Evolutionary conservation across 441 rosid species (phyloP), one percentile per base, ranked within the genome.

Genomic region (Sinapis alba): DNA sequence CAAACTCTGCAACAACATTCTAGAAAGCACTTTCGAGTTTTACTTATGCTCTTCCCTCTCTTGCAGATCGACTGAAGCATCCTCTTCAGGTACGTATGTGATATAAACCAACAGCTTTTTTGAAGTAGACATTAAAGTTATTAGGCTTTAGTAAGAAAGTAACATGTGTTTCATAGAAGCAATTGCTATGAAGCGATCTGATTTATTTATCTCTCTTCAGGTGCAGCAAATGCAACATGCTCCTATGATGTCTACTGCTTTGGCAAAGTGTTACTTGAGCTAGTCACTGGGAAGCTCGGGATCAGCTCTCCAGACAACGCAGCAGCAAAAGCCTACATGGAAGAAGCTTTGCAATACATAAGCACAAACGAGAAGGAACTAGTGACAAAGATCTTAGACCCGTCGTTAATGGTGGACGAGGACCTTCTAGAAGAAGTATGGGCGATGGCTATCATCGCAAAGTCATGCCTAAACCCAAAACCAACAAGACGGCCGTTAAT

Each of bases 381-480:
- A 7, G 92, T 96, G 63, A 87, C 85, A 2, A 96, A 94, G 83
- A 92, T 94, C 61, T 67, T 94, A 15, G 98, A 96, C 83, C 98
- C 98, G 3, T 90, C 96, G 6, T 80, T 96, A 60, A 83, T 96
- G 6, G 85, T 96, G 3, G 97, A 96, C 19, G 99, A 96, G 63
- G 99, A 96, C 72, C 84, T 94, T 11, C 77, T 96, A 60, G 98
- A 94, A 78, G 99, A 96, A 85, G 98, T 96, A 27, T 96, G 98
- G 99, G 98, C 98, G 12, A 88, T 92, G 94, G 98, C 98, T n/a
- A 87, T 96, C 69, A 89, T 96, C 43, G 98, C 99, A n/a, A 86
- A 88, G 71, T 96, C 99, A 23, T 96, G 98, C 86, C 86, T 96
- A 54, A 90, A 92, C 79, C 95, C 96, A 8, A 92, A 92, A 85